These are phyloP conservation scores for Avena atlantica DNA, from an alignment of 176 grass and related monocot genomes.

Conservation along the genomic window DNA sequence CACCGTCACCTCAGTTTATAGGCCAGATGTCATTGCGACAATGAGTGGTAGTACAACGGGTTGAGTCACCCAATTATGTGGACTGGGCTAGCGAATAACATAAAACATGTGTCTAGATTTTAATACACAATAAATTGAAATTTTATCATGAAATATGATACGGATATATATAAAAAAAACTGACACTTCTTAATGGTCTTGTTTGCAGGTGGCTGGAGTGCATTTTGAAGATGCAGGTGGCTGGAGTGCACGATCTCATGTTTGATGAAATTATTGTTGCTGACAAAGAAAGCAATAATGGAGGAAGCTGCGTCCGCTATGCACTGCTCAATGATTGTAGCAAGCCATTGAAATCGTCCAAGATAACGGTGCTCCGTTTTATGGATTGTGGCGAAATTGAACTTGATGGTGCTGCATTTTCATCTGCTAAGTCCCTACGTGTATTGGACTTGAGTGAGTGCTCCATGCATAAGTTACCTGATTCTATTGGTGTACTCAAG, in stretches of 20 bases:
- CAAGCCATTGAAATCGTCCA: not conserved
- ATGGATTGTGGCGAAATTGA: not conserved
- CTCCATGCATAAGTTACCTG: not conserved
- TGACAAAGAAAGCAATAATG: not conserved
- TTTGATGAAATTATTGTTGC: not conserved
- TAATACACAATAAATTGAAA: no score
- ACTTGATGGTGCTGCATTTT: not conserved
- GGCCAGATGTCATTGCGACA: no score
- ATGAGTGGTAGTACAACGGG: no score
- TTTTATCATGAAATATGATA: no score
- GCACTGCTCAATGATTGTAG: not conserved
- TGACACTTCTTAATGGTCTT: not conserved
- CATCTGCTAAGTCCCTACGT: not conserved
- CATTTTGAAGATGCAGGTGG: not conserved
- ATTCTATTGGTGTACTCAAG: slow-evolving; percentile 1
- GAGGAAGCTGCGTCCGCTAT: not conserved
- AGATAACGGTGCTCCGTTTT: slow-evolving; percentile 22
- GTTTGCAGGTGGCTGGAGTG: not conserved
- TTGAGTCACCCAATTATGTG: no score
- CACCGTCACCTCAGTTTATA: no score
- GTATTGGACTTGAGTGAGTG: not conserved
- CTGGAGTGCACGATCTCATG: no score
- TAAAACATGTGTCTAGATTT: no score
- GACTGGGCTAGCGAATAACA: no score
- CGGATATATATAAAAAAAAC: not conserved